Evolutionary conservation across 805 yeast species (phyloP).

Genomic region (Kodamaea nitidulidarum): DNA sequence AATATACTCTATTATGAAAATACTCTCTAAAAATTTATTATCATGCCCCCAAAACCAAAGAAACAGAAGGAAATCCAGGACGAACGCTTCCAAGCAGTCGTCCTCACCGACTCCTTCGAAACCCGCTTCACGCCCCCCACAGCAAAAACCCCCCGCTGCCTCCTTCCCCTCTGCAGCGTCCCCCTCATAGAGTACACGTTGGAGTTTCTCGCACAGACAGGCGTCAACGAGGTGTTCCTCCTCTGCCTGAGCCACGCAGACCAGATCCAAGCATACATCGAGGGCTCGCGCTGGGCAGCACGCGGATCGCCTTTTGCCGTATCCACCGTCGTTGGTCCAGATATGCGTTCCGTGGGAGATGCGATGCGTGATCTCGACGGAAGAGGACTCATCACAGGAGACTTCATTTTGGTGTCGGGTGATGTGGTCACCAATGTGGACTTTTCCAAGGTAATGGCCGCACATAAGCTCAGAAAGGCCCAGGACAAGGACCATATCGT

Average conservation of each 20-base stretch:
- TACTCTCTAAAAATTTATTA: not conserved
- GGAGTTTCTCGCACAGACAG: conserved; percentile 88
- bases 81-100: conserved; percentile 87
- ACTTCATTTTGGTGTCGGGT: conserved; percentile 85
- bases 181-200: conserved; percentile 93
- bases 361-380: conserved; percentile 95
- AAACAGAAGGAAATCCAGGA: conserved; percentile 61
- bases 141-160: conserved; percentile 79
- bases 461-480: conserved; percentile 67
- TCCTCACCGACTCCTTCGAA: conserved; percentile 89
- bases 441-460: conserved; percentile 64
- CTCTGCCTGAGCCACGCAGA: conserved; percentile 91
- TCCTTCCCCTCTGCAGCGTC: conserved; percentile 86
- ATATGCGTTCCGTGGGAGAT: conserved; percentile 91
- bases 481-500: conserved; percentile 86
- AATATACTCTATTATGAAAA: not conserved
- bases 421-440: conserved; percentile 94
- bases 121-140: conserved; percentile 92
- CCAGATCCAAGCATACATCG: conserved; percentile 78
- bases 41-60: conserved; percentile 46
- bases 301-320: conserved; percentile 78
- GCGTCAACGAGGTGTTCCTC: conserved; percentile 83
- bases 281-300: conserved; percentile 62
- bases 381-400: conserved; percentile 84
- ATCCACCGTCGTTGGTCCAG: conserved; percentile 75